These are phyloP conservation scores for Globisporangium spiculum DNA, from an alignment of 352 stramenopile genomes.

Conservation along the genomic window DNA sequence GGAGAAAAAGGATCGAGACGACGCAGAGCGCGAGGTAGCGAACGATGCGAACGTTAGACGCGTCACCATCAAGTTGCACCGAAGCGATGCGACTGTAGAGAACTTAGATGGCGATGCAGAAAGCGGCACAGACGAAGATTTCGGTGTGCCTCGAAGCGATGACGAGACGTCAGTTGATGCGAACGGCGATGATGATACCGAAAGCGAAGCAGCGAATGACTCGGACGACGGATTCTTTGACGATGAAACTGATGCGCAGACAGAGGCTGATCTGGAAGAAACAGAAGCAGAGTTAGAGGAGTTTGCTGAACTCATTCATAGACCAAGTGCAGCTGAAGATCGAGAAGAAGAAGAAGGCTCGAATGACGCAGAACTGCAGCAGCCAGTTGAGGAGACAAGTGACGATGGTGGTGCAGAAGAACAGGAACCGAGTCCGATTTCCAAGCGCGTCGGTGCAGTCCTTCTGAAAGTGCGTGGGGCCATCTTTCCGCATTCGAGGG, in stretches of 20 bases:
- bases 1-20: not conserved
- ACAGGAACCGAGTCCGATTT: not conserved
- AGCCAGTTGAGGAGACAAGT: not conserved
- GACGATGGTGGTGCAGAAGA: not conserved
- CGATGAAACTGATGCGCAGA: not conserved
- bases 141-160: not conserved
- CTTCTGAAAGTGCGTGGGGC: slow-evolving; percentile 4
- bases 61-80: not conserved
- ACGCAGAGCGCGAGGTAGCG: not conserved
- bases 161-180: not conserved
- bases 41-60: slow-evolving; percentile 2
- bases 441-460: not conserved
- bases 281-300: not conserved
- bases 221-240: not conserved
- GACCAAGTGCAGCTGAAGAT: not conserved
- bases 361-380: not conserved
- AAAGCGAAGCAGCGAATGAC: not conserved
- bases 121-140: not conserved
- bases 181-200: not conserved
- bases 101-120: not conserved
- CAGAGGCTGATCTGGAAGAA: not conserved
- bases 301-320: not conserved
- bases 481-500: not conserved
- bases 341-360: not conserved
- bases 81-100: not conserved